Base-by-base conservation (phyloP, 108 stramenopile genomes). In the Cafeteria roenbergensis region DNA sequence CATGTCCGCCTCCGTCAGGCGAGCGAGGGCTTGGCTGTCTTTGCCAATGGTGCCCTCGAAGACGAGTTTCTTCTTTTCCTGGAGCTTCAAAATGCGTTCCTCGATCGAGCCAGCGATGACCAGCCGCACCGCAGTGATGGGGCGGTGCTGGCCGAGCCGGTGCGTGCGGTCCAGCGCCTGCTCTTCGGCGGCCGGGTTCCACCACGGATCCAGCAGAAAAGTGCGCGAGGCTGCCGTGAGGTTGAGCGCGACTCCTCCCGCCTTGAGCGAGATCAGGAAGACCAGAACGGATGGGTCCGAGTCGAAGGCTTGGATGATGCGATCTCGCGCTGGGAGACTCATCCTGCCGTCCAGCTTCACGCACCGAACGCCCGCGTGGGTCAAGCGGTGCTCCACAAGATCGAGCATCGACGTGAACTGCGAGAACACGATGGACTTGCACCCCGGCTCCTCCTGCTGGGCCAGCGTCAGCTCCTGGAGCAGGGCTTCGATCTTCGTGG, bases 401-500 rank as follows among this genome's bases (percentile, higher is more conserved):
- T 78, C 77, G 3, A 80, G 77, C 74, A 80, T 75, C 57, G 51
- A 25, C 25, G 8, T 24, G 64, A 32, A 71, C 65, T 71, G 76
- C 21, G 85, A 88, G 70, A 99, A 99, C 0, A 99, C 93, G 38
- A 99, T 87, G 1, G 92, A 93, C 77, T 99, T 99, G 70, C 80
- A 82, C 20, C 92, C 89, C 0, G 88, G 89, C 65, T 91, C 90
- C n/a, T 73, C 72, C 55, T 74, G 67, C 31, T 87, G 78, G 92
- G 93, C 92, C 27, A 60, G 64, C 34, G 91, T 77, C 14, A 99
- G 73, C 67, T 92, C 93, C 69, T 91, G 71, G 34, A 91, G 81
- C 30, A 97, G 65, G 0, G 93, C 94, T 78, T 97, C 94, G 68
- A 99, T 87, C 70, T 99, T 99, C 0, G 86, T 85, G 25, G 88